These are phyloP conservation scores for Diaporthe capsici DNA, from an alignment of 2,329 filamentous ascomycete species.

Conservation along the genomic window DNA sequence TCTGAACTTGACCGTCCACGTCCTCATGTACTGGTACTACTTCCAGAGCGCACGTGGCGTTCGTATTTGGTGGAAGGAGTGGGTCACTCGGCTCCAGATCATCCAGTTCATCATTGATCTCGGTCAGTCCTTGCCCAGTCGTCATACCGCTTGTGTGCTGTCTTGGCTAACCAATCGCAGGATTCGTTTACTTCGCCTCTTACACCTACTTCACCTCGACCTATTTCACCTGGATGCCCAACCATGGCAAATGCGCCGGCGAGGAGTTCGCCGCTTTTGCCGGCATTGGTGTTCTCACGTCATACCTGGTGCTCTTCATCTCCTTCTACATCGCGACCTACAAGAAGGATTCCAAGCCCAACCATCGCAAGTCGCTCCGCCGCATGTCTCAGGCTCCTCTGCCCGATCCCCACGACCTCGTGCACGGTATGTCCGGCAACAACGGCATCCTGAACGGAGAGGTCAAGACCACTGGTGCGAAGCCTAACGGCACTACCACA, in stretches of 20 bases:
- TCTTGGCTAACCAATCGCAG: constrained; percentile 57
- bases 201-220: constrained; percentile 97
- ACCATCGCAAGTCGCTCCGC: constrained; percentile 82
- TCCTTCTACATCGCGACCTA: constrained; percentile 99
- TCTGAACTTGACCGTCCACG: constrained; percentile 93
- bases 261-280: constrained; percentile 97
- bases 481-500: constrained; percentile 72
- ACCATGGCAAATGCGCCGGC: constrained; percentile 87
- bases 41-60: constrained; percentile 98
- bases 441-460: constrained; percentile 60
- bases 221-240: constrained; percentile 90
- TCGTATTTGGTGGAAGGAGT: constrained; percentile 99
- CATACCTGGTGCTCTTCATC: constrained; percentile 98
- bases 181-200: constrained; percentile 99
- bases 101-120: constrained; percentile 97
- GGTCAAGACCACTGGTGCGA: constrained; percentile 67
- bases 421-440: constrained; percentile 69
- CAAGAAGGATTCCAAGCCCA: constrained; percentile 75
- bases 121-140: constrained; percentile 69
- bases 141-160: not conserved
- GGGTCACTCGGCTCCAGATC: constrained; percentile 98
- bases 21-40: constrained; percentile 99
- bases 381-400: constrained; percentile 77
- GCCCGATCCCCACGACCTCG: constrained; percentile 85
- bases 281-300: constrained; percentile 91